phyloP scores from a whole-genome alignment of 331 rosid genomes.

The Ulmus americana region DNA sequence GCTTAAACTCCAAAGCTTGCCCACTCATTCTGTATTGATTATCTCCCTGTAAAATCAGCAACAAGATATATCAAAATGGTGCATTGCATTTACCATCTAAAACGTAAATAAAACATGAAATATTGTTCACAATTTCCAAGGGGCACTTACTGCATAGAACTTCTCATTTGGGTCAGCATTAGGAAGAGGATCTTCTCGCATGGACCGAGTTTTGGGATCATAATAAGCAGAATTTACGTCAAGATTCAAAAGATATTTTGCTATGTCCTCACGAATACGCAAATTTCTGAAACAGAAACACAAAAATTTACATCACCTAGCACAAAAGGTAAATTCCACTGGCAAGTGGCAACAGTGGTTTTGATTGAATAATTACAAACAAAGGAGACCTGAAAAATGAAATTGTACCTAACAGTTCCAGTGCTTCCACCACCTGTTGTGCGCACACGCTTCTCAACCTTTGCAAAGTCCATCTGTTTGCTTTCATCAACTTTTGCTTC shows the following conservation, averaged over 20 bases:
- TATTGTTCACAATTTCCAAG: background rate
- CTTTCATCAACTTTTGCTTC: conserved; percentile 55
- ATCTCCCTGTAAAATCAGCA: conserved; percentile 27
- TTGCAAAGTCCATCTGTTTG: conserved; percentile 48
- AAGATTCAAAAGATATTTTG: conserved; percentile 41
- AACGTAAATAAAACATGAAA: background rate
- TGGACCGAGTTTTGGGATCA: conserved; percentile 42
- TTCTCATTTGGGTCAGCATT: conserved; percentile 18
- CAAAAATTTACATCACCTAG: background rate
- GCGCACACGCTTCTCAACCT: conserved; percentile 48
- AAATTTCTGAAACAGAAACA: conserved; percentile 25
- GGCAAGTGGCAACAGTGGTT: background rate
- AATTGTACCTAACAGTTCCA: conserved; percentile 43
- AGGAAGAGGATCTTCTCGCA: conserved; percentile 44
- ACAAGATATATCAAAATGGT: background rate
- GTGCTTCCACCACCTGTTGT: conserved; percentile 49
- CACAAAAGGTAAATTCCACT: too few relatives aligned
- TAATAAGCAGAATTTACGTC: conserved; percentile 36
- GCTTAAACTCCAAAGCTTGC: conserved; percentile 42
- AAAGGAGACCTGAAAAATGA: background rate
- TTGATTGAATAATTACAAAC: background rate
- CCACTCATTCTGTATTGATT: conserved; percentile 36
- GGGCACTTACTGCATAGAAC: conserved; percentile 36
- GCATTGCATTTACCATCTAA: background rate
- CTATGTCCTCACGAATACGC: conserved; percentile 39